Conservation (phyloP, 495 filamentous ascomycete genomes). For the Lasiosphaeria hispida region DNA sequence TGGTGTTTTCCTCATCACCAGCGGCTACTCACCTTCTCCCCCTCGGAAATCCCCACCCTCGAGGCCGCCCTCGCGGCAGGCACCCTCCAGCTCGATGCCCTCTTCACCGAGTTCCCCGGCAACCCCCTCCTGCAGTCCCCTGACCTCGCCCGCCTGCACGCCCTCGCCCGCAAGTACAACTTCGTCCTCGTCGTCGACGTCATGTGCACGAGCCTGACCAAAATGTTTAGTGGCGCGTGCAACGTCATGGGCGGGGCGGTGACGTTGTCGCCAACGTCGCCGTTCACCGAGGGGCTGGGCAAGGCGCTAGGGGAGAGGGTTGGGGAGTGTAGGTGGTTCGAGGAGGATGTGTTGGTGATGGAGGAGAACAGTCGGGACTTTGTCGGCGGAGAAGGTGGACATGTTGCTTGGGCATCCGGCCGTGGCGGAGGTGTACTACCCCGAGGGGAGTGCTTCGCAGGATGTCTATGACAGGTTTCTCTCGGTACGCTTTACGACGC, state of each 20-base stretch:
- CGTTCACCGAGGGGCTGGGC: neutral
- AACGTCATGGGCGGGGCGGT: conserved; percentile 30
- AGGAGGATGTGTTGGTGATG: conserved; percentile 20
- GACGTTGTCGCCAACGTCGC: neutral
- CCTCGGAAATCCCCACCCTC: conserved; percentile 1
- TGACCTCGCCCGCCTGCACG: conserved; percentile 5
- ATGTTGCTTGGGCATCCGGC: neutral
- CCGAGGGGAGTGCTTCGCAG: conserved; percentile 16
- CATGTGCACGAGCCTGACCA: conserved; percentile 28
- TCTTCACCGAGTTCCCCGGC: conserved; percentile 31
- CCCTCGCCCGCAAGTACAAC: neutral
- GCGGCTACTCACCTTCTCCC: conserved; percentile 36
- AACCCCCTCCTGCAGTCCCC: conserved; percentile 29
- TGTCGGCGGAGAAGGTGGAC: conserved; percentile 7
- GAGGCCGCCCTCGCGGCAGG: neutral
- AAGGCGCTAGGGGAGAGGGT: neutral
- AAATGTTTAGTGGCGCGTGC: conserved; percentile 29
- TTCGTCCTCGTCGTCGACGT: conserved; percentile 26
- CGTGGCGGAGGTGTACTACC: conserved; percentile 28
- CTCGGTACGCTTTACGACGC: conserved; percentile 18
- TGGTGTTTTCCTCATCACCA: conserved; percentile 92
- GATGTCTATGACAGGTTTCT: conserved; percentile 18
- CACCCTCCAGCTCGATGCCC: neutral
- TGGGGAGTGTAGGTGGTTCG: conserved; percentile 17
- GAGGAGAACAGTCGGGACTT: conserved; percentile 26